phyloP scores from a whole-genome alignment of 2,329 filamentous ascomycete species.

The Colletotrichum orbiculare region DNA sequence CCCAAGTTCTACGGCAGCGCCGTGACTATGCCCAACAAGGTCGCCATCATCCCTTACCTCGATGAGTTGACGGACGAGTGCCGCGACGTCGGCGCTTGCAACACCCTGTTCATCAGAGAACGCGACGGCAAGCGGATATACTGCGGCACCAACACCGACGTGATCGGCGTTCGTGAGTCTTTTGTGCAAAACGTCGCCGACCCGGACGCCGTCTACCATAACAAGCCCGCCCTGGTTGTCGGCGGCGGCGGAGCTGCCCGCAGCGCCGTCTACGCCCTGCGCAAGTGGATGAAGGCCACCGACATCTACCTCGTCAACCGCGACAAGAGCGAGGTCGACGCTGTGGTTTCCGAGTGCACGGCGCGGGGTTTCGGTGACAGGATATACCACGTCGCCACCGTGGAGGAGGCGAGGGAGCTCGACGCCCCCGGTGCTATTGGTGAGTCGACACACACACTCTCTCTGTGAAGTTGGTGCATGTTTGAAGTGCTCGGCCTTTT shows the following conservation, averaged over 20 bases:
- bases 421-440: conserved; percentile 70
- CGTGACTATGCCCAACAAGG: conserved; percentile 88
- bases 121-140: conserved; percentile 62
- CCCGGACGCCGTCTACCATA: conserved; percentile 60
- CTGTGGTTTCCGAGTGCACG: conserved; percentile 73
- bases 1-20: conserved; percentile 75
- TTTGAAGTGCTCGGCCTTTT: too few species aligned
- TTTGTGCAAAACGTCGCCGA: conserved; percentile 68
- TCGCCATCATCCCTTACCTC: conserved; percentile 78
- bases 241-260: conserved; percentile 84
- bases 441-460: too few species aligned
- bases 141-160: conserved; percentile 85
- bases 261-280: conserved; percentile 79
- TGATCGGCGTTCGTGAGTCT: conserved; percentile 79
- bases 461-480: too few species aligned
- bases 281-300: conserved; percentile 74
- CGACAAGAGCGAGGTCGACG: conserved; percentile 73
- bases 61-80: conserved; percentile 80
- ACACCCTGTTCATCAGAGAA: conserved; percentile 77
- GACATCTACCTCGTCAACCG: conserved; percentile 83
- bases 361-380: conserved; percentile 68
- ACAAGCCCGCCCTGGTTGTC: conserved; percentile 76
- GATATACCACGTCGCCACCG: conserved; percentile 70
- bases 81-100: conserved; percentile 79
- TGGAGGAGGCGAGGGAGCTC: conserved; percentile 68